These are phyloP conservation scores for Pichia exigua DNA, from an alignment of 805 yeast species.

Conservation along the genomic window DNA sequence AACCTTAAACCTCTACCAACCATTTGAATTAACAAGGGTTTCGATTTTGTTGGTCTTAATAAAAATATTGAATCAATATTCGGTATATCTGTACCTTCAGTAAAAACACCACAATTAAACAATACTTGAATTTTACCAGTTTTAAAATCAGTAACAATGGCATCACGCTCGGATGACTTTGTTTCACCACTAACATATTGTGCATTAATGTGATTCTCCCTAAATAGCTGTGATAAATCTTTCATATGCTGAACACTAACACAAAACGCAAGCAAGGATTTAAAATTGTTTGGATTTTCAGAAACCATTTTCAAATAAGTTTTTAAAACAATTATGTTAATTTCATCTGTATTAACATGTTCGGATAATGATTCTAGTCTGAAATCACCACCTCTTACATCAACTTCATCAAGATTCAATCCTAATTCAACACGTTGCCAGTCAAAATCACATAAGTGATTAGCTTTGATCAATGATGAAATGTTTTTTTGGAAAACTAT, in stretches of 20 bases:
- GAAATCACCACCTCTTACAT: constrained; percentile 38
- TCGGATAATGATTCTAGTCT: constrained; percentile 40
- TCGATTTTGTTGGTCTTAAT: constrained; percentile 75
- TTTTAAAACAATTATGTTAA: constrained; percentile 47
- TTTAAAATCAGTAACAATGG: constrained; percentile 49
- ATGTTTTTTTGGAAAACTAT: constrained; percentile 65
- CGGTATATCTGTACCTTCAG: constrained; percentile 95
- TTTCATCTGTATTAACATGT: constrained; percentile 45
- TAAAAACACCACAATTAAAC: constrained; percentile 82
- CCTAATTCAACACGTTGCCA: constrained; percentile 50
- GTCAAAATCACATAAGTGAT: constrained; percentile 62
- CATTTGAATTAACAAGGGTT: constrained; percentile 73
- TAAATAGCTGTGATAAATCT: constrained; percentile 44
- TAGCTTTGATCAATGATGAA: constrained; percentile 55
- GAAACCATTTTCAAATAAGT: constrained; percentile 42
- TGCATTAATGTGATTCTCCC: constrained; percentile 55
- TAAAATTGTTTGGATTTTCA: constrained; percentile 29
- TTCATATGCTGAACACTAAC: constrained; percentile 64
- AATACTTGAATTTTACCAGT: constrained; percentile 60
- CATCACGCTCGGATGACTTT: constrained; percentile 39
- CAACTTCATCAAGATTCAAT: constrained; percentile 22
- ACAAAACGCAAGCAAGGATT: constrained; percentile 70
- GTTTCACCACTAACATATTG: constrained; percentile 67
- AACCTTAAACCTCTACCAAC: constrained; percentile 80
- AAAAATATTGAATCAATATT: constrained; percentile 72